phyloP scores from a whole-genome alignment of 1,139 yeast species.

The Meyerozyma smithsonii region DNA sequence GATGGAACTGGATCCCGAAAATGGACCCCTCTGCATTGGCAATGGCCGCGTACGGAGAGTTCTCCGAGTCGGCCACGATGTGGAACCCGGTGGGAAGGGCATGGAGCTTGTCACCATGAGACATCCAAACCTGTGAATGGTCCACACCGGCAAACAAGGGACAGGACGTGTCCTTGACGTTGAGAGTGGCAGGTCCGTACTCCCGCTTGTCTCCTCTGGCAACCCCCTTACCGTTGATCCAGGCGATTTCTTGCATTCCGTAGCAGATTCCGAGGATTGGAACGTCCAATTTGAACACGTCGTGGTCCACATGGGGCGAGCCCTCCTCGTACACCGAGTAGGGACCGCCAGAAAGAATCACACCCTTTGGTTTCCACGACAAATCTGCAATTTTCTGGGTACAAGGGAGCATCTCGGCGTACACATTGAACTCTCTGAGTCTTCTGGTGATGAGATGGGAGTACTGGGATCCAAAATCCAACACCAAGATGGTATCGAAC shows the following conservation, averaged over 20 bases:
- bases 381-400: conserved; percentile 93
- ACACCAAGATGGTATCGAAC: conserved; percentile 93
- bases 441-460: conserved; percentile 96
- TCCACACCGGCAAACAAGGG: conserved; percentile 83
- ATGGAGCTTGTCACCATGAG: conserved; percentile 94
- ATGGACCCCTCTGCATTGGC: conserved; percentile 69
- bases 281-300: conserved; percentile 80
- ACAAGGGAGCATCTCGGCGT: conserved; percentile 99
- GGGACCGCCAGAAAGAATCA: conserved; percentile 95
- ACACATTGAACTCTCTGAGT: conserved; percentile 94
- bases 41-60: conserved; percentile 95
- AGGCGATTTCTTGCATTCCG: conserved; percentile 98
- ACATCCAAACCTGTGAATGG: conserved; percentile 98
- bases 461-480: conserved; percentile 98
- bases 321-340: conserved; percentile 94
- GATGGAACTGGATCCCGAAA: conserved; percentile 98
- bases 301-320: conserved; percentile 97
- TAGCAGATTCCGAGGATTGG: conserved; percentile 98
- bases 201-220: conserved; percentile 97
- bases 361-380: conserved; percentile 94
- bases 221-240: conserved; percentile 96
- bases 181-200: conserved; percentile 92
- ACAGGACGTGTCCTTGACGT: conserved; percentile 63
- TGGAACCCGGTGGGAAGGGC: conserved; percentile 87
- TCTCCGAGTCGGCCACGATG: conserved; percentile 84